Conservation (phyloP, 768 basidiomycete genomes). For the Suillus plorans region DNA sequence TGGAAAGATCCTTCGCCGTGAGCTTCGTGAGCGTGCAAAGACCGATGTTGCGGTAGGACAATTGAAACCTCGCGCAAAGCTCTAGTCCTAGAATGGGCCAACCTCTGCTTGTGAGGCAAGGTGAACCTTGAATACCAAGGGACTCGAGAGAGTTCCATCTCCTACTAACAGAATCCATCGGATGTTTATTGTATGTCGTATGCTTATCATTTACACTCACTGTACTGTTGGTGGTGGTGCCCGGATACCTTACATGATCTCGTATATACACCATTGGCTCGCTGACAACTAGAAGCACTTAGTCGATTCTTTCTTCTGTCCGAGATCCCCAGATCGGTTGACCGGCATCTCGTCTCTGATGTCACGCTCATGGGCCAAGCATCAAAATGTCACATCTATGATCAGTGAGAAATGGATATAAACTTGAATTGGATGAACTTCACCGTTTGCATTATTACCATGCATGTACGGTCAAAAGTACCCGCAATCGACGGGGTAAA, state of each 20-base stretch:
- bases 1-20: conserved; percentile 84
- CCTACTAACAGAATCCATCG: background rate
- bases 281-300: background rate
- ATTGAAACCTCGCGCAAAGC: conserved; percentile 15
- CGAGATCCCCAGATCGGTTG: background rate
- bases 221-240: background rate
- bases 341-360: background rate
- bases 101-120: background rate
- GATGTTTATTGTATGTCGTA: background rate
- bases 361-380: background rate
- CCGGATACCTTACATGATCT: background rate
- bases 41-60: conserved; percentile 42
- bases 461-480: background rate
- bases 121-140: background rate
- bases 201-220: background rate
- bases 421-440: background rate
- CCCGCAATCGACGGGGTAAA: background rate
- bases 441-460: background rate
- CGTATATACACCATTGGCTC: background rate
- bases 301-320: background rate
- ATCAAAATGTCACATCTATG: too few relatives aligned
- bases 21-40: conserved; percentile 69
- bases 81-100: conserved; percentile 7
- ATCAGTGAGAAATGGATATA: background rate
- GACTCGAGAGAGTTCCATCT: background rate